These are phyloP conservation scores for Heterobasidion occidentale DNA, from an alignment of 1,284 basidiomycete genomes.

Conservation along the genomic window DNA sequence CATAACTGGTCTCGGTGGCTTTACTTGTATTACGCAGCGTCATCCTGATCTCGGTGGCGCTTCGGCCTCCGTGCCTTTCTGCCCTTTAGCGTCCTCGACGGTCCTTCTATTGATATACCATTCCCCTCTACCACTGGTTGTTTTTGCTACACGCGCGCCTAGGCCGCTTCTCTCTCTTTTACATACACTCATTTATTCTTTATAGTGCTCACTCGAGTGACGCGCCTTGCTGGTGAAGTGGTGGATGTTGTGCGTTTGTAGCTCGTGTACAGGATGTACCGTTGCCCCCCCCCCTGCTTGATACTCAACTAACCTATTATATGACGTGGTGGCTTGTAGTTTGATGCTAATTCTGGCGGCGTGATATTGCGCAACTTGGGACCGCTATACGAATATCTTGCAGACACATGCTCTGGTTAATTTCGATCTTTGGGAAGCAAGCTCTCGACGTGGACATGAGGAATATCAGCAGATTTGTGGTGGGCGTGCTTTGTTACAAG, in stretches of 20 bases:
- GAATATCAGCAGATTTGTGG: too few species aligned
- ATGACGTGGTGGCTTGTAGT: background rate
- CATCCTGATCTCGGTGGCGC: background rate
- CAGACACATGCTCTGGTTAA: too few species aligned
- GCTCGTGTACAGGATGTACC: background rate
- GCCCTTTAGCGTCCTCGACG: background rate
- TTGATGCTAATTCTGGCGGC: too few species aligned
- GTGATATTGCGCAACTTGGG: too few species aligned
- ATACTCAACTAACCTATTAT: background rate
- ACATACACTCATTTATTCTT: background rate
- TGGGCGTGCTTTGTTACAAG: too few species aligned
- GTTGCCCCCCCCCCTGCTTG: background rate
- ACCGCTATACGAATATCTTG: too few species aligned
- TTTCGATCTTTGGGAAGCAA: too few species aligned
- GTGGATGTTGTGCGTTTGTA: background rate
- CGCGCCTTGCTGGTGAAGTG: background rate
- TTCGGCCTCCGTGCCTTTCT: background rate
- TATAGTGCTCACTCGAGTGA: background rate
- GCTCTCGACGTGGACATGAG: too few species aligned
- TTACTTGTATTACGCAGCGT: background rate
- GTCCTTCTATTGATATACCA: background rate
- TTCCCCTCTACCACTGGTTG: background rate
- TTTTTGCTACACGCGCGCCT: background rate
- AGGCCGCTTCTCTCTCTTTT: background rate
- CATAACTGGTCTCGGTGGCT: background rate